These are phyloP conservation scores for Lasiodiplodia gonubiensis DNA, from an alignment of 2,329 filamentous ascomycete species.

Conservation along the genomic window DNA sequence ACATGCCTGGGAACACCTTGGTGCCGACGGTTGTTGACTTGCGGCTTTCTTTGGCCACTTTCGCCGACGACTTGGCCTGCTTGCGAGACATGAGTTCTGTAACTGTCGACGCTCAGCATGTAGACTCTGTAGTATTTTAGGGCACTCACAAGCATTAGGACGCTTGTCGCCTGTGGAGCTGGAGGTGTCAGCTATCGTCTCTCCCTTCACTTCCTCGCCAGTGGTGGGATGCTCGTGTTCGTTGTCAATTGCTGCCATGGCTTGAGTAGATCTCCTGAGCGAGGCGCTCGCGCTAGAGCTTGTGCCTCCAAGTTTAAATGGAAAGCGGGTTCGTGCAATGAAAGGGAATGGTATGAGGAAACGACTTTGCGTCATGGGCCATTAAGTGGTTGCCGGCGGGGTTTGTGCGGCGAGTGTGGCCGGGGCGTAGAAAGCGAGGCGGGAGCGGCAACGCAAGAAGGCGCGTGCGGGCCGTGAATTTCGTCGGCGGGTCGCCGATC, in stretches of 20 bases:
- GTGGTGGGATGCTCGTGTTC: conserved; percentile 35
- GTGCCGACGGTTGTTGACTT: conserved; percentile 32
- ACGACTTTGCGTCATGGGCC: conserved; percentile 6
- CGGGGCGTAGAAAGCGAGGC: conserved; percentile 11
- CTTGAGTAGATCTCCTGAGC: not conserved
- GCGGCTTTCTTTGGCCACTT: conserved; percentile 8
- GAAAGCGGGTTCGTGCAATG: not conserved
- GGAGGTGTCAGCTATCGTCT: conserved; percentile 28
- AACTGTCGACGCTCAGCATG: conserved; percentile 41
- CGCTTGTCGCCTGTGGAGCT: conserved; percentile 34
- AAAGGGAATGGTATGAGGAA: not conserved
- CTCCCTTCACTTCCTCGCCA: conserved; percentile 35
- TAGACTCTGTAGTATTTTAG: not conserved
- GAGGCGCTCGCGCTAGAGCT: not conserved
- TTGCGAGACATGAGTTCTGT: conserved; percentile 54
- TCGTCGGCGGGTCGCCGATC: conserved; percentile 21
- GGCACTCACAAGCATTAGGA: conserved; percentile 47
- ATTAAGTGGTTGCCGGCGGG: conserved; percentile 12
- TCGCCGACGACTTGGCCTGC: conserved; percentile 39
- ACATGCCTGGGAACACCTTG: conserved; percentile 56
- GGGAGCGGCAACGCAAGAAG: conserved; percentile 4
- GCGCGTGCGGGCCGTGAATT: conserved; percentile 17
- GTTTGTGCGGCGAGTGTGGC: not conserved
- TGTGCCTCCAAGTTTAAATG: not conserved
- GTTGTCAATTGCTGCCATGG: conserved; percentile 16